phyloP scores from a whole-genome alignment of 2,329 filamentous ascomycete species.

The Ceratocystis ficicola region DNA sequence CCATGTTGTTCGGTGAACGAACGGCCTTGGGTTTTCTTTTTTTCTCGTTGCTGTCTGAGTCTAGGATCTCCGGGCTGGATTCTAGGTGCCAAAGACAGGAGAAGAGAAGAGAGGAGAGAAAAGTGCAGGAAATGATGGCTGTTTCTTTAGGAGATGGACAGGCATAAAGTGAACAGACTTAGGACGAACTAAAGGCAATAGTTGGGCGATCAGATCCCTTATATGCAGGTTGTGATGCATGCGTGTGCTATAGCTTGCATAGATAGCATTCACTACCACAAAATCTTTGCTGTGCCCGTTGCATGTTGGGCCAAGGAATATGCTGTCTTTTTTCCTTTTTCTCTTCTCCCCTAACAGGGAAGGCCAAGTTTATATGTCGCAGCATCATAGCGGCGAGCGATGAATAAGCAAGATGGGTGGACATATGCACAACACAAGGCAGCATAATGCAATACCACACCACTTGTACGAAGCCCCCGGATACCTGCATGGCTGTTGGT shows the following conservation, averaged over 20 bases:
- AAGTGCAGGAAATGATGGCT: neutral
- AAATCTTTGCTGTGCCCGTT: neutral
- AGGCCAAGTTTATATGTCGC: neutral
- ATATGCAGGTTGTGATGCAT: neutral
- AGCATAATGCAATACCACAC: neutral
- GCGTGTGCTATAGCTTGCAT: constrained; percentile 6
- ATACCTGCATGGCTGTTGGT: neutral
- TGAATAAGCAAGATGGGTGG: neutral
- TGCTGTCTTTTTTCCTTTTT: too few relatives aligned
- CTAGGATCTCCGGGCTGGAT: neutral
- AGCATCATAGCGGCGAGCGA: neutral
- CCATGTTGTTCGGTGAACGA: neutral
- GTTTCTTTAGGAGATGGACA: neutral
- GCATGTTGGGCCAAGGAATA: neutral
- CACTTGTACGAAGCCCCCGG: neutral
- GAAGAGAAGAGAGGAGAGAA: neutral
- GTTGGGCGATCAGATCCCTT: constrained; percentile 6
- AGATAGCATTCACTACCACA: neutral
- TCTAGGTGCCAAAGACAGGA: neutral
- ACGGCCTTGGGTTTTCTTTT: neutral
- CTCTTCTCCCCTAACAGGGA: neutral
- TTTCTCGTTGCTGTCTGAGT: too few relatives aligned
- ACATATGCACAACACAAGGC: neutral
- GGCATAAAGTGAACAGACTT: neutral
- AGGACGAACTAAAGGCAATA: constrained; percentile 11